A percentile compares a stretch with the other conserved stretches of the same genome.
Evolutionary conservation across 2,329 filamentous ascomycete genomes (phyloP).

Genomic region (Chaetomium strumarium): DNA sequence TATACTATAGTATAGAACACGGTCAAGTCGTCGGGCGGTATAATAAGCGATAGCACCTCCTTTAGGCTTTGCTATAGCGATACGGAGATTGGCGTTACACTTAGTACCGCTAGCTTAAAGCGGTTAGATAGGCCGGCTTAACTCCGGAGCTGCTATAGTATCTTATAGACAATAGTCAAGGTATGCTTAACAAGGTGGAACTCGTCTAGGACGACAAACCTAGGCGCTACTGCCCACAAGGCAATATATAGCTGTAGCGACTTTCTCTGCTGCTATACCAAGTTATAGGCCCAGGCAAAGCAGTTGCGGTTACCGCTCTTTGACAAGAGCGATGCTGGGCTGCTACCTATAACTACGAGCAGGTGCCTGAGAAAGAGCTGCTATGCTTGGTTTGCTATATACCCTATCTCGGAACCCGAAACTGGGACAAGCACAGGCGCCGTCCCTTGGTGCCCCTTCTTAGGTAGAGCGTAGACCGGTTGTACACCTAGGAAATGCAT

Average conservation of each 20-base stretch:
- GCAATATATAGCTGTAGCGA: not conserved
- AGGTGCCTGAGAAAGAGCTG: conserved; percentile 5
- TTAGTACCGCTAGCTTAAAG: conserved; percentile 7
- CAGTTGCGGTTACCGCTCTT: not conserved
- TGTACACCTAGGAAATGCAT: not conserved
- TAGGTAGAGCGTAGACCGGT: not conserved
- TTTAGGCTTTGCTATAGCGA: not conserved
- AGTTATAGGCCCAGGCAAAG: conserved; percentile 6
- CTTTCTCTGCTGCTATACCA: conserved; percentile 1
- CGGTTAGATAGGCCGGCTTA: not conserved
- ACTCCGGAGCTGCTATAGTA: conserved; percentile 2
- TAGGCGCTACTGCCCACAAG: conserved; percentile 9
- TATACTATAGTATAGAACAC: not conserved
- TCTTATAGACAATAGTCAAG: conserved; percentile 2
- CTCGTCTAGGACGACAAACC: conserved; percentile 13
- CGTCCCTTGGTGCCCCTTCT: not conserved
- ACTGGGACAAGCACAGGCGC: not conserved
- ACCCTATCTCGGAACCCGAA: conserved; percentile 3
- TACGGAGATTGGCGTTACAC: conserved; percentile 8
- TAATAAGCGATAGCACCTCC: not conserved
- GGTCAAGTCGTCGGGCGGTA: not conserved
- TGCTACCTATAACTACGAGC: conserved; percentile 7
- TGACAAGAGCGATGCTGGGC: not conserved
- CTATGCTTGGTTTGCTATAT: not conserved
- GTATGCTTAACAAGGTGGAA: conserved; percentile 6